phyloP scores from a whole-genome alignment of 2,329 filamentous ascomycete genomes.

The Pseudocercospora vitis region DNA sequence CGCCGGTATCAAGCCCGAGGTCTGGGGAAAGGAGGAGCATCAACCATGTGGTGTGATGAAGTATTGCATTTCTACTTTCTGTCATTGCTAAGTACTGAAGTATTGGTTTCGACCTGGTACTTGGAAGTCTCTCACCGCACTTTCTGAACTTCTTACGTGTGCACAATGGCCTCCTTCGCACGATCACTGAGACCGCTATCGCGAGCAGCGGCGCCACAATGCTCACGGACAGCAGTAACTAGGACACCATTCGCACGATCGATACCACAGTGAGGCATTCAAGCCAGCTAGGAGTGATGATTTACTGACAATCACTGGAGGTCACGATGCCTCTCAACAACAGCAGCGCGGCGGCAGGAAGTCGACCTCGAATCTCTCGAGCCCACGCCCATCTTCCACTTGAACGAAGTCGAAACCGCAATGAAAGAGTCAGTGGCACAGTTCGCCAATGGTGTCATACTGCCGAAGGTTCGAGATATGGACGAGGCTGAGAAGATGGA shows the following conservation, averaged over 20 bases:
- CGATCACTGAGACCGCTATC: conserved; percentile 38
- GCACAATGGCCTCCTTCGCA: conserved; percentile 35
- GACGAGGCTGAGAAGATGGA: conserved; percentile 97
- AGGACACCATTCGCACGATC: conserved; percentile 23
- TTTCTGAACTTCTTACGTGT: not conserved
- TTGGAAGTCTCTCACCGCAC: not conserved
- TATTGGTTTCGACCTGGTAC: not conserved
- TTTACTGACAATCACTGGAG: conserved; percentile 15
- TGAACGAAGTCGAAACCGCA: conserved; percentile 83
- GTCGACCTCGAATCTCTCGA: conserved; percentile 70
- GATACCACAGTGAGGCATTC: conserved; percentile 18
- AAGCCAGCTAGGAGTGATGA: not conserved
- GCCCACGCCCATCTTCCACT: conserved; percentile 88
- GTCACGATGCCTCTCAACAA: conserved; percentile 46
- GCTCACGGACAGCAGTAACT: conserved; percentile 22
- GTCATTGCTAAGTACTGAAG: not conserved
- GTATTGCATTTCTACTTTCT: not conserved
- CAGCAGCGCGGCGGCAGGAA: conserved; percentile 40
- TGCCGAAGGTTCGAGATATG: conserved; percentile 93
- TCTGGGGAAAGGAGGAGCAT: not conserved
- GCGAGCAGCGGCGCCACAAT: conserved; percentile 31
- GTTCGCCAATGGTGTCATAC: conserved; percentile 84
- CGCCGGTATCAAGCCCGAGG: not conserved
- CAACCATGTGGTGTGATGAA: not conserved
- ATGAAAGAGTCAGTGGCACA: conserved; percentile 90